These are phyloP conservation scores for Besnoitia besnoiti DNA, from an alignment of 169 alveolate genomes.

Conservation along the genomic window DNA sequence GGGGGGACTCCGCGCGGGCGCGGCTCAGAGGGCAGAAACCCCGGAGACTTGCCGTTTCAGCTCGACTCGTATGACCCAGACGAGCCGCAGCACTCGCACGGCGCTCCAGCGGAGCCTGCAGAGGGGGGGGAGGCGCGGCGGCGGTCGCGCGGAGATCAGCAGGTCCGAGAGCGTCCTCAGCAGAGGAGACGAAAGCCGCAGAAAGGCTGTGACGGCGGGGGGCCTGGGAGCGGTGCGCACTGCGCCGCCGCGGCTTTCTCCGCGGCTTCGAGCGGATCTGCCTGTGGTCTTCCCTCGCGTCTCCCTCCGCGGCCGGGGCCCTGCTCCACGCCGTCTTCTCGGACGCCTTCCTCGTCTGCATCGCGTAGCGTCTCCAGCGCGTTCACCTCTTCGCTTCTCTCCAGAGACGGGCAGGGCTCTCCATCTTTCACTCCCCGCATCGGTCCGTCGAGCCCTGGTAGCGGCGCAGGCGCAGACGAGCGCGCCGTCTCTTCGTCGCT, in stretches of 20 bases:
- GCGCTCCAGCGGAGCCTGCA: not conserved
- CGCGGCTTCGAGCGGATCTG: no score
- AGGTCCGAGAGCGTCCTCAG: not conserved
- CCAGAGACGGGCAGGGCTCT: not conserved
- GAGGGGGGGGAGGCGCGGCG: not conserved
- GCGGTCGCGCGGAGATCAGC: constrained; percentile 9
- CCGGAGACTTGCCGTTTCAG: not conserved
- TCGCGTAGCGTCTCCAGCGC: not conserved
- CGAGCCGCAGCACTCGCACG: not conserved
- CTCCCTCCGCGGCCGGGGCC: no score
- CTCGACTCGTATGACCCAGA: not conserved
- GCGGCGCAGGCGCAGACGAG: not conserved
- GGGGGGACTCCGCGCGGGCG: not conserved
- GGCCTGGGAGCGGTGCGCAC: no score
- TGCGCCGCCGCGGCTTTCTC: no score
- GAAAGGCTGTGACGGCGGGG: no score
- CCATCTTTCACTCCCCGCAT: not conserved
- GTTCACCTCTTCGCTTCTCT: not conserved
- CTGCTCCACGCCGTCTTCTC: no score
- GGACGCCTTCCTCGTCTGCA: no score
- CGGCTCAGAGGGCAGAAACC: not conserved
- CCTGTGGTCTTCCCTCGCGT: no score
- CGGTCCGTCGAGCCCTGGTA: not conserved
- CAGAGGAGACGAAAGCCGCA: not conserved
- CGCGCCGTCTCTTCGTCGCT: not conserved